Base-by-base conservation (phyloP, 805 yeast genomes). In the Ascoidea rubescens region DNA sequence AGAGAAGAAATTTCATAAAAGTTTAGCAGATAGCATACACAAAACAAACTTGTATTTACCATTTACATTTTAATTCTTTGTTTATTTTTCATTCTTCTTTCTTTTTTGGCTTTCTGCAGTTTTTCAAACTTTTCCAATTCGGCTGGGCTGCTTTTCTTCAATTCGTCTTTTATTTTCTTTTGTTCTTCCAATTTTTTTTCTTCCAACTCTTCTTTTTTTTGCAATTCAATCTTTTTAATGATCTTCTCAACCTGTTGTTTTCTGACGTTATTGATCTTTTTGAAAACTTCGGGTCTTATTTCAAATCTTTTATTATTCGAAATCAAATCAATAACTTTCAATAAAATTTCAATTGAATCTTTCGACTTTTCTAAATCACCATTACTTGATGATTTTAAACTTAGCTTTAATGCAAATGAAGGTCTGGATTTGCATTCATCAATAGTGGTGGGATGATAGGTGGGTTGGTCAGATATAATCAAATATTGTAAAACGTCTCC, bases 401-500 rank as follows among this genome's bases (percentile, higher is more conserved):
- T 66, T 56, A 82, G 62, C 52, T 81, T 75, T 55, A 90, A 66
- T 16, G 80, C 64, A 46, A 86, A 69, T 62, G 75, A 66, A 55
- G 71, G 67, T 43, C 55, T 71, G 56, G 79, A 76, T 51, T 60
- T 61, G 44, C 85, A 76, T 46, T 67, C 70, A 67, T 56, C 81
- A 84, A n/a, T 64, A 66, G 49, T 79, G 69, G 43, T 74, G 64
- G 99, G 98, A 59, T 78, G 84, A 50, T 73, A 84, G n/a, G 67
- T 59, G 14, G 89, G 82, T 67, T 87, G 84, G 67, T 93, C 99
- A 50, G 96, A 87, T 64, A 89, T 73, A 47, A 95, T 82, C 55
- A 93, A 63, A 62, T 65, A 84, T 62, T 80, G 79, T 61, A 93
- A 68, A 54, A 78, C 68, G 5, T 70, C 61, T 31, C 69, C 71